Conservation (phyloP, 23 red algal species). For the Agarophyton chilense region DNA sequence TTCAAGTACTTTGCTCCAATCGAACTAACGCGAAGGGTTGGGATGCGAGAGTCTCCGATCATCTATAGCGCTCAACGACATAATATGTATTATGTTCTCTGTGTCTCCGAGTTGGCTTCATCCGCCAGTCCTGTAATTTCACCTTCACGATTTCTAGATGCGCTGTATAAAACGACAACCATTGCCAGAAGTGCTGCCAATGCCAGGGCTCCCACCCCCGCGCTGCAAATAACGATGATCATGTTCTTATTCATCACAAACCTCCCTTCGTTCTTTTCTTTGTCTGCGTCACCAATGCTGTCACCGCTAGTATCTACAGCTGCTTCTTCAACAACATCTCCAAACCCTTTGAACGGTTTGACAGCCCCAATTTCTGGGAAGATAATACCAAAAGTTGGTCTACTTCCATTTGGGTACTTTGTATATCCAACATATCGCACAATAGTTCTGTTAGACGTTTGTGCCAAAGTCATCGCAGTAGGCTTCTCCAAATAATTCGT, state of each 20-base stretch:
- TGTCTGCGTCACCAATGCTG: not conserved
- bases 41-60: no score
- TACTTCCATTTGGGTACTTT: not conserved
- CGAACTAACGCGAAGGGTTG: no score
- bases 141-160: not conserved
- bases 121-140: no score
- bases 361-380: not conserved
- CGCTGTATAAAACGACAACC: not conserved
- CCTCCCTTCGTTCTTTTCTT: not conserved
- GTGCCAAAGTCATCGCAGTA: constrained; percentile 2
- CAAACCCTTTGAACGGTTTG: constrained; percentile 40
- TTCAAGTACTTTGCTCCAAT: no score
- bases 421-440: constrained; percentile 35
- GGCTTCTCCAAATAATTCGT: not conserved
- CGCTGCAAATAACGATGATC: constrained; percentile 5
- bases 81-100: no score
- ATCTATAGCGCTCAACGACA: no score
- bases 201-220: not conserved
- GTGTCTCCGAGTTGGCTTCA: no score
- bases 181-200: not conserved
- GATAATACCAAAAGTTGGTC: not conserved
- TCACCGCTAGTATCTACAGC: not conserved
- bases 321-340: constrained; percentile 44
- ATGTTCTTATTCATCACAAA: constrained; percentile 26
- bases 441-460: not conserved